phyloP scores from a whole-genome alignment of 164 flowering plant genomes.

The Chimonanthus salicifolius region DNA sequence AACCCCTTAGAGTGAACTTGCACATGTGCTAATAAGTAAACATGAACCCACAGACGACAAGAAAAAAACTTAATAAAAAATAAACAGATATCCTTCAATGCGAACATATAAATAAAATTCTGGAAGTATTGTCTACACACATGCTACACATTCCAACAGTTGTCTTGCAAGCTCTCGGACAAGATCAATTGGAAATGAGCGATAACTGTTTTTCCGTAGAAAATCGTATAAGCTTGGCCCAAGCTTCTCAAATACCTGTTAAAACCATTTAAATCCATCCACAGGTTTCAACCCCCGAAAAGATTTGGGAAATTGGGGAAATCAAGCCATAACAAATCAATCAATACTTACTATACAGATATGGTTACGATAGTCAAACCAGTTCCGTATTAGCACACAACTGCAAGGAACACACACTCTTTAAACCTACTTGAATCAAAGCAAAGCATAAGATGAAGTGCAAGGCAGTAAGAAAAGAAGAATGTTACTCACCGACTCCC shows the following conservation, averaged over 20 bases:
- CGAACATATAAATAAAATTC: constrained; percentile 4
- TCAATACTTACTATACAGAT: constrained; percentile 99
- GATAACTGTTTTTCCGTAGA: constrained; percentile 99
- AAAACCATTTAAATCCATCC: constrained; percentile 82
- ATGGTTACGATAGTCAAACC: constrained; percentile 99
- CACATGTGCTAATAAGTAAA: background rate
- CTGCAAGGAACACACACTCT: constrained; percentile 95
- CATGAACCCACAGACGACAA: too few species aligned
- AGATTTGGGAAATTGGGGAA: constrained; percentile 47
- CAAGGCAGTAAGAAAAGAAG: background rate
- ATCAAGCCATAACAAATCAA: constrained; percentile 38
- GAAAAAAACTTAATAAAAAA: background rate
- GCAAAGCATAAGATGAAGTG: background rate
- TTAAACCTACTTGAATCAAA: background rate
- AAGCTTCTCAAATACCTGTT: constrained; percentile 99
- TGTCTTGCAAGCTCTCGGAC: constrained; percentile 99
- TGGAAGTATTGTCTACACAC: constrained; percentile 72
- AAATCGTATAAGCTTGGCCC: constrained; percentile 99
- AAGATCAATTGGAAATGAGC: constrained; percentile 98
- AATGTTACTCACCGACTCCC: constrained; percentile 71
- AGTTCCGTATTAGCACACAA: constrained; percentile 99
- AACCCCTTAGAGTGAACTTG: background rate
- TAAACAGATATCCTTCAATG: background rate
- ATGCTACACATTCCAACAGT: constrained; percentile 99
- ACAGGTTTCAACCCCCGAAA: constrained; percentile 57